phyloP scores from a whole-genome alignment of 768 basidiomycete species.

The Mrakia gelida region DNA sequence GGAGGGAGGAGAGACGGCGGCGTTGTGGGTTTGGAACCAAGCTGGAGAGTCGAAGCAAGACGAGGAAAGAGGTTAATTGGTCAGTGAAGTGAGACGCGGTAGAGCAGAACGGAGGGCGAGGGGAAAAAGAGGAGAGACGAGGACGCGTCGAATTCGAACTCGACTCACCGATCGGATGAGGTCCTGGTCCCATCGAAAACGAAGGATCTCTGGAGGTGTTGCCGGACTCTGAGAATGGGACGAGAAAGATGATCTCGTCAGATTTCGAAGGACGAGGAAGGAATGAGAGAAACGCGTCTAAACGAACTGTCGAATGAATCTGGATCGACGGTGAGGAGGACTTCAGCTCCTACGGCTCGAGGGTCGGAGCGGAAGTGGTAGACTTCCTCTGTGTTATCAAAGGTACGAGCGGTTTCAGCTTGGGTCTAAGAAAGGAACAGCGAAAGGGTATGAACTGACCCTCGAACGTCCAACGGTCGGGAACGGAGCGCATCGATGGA shows the following conservation, averaged over 20 bases:
- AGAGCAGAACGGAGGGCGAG: no score
- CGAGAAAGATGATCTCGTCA: no score
- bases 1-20: slow-evolving; percentile 52
- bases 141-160: not conserved
- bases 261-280: slow-evolving; percentile 45
- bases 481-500: slow-evolving; percentile 57
- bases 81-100: not conserved
- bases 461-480: slow-evolving; percentile 44
- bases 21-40: slow-evolving; percentile 75
- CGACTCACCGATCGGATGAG: not conserved
- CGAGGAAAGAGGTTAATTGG: not conserved
- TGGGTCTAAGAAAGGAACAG: not conserved
- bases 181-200: not conserved
- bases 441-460: slow-evolving; percentile 20
- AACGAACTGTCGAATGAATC: slow-evolving; percentile 56
- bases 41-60: slow-evolving; percentile 49
- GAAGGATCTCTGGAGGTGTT: not conserved
- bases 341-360: slow-evolving; percentile 56
- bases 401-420: not conserved
- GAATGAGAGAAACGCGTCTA: not conserved
- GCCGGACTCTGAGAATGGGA: slow-evolving; percentile 33
- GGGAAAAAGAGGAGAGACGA: not conserved
- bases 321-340: slow-evolving; percentile 64
- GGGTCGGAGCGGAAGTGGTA: slow-evolving; percentile 74
- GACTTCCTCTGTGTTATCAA: slow-evolving; percentile 41